These are phyloP conservation scores for Albophoma yamanashiensis DNA, from an alignment of 2,329 filamentous ascomycete species.

Conservation along the genomic window DNA sequence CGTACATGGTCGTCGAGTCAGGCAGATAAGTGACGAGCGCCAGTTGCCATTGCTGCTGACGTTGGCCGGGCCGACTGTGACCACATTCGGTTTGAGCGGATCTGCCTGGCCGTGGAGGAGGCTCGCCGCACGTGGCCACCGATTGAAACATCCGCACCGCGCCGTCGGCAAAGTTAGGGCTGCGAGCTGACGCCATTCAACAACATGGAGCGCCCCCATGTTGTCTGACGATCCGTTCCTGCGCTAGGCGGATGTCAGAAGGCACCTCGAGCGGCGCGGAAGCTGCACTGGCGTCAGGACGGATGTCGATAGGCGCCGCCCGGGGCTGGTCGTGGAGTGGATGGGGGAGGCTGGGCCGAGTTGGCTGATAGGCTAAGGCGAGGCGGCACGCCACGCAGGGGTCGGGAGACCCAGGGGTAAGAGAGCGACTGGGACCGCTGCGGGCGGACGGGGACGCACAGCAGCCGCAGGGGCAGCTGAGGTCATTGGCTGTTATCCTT, in stretches of 20 bases:
- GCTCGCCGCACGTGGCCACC: not conserved
- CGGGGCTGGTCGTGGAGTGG: not conserved
- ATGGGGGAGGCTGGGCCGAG: not conserved
- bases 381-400: not conserved
- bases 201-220: too few relatives aligned
- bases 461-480: not conserved
- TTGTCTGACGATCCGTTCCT: not conserved
- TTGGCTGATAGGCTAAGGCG: not conserved
- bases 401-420: not conserved
- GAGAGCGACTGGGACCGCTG: not conserved
- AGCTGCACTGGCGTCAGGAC: not conserved
- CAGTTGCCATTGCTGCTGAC: too few relatives aligned
- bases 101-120: too few relatives aligned
- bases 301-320: not conserved
- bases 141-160: not conserved
- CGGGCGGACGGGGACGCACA: not conserved
- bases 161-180: too few relatives aligned
- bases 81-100: too few relatives aligned
- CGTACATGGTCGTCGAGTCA: too few relatives aligned
- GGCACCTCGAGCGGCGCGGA: not conserved
- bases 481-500: not conserved
- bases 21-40: too few relatives aligned
- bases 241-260: not conserved
- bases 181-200: not conserved
- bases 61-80: too few relatives aligned